phyloP scores from a whole-genome alignment of 148 eudicot species.

The Chenopodium formosanum region DNA sequence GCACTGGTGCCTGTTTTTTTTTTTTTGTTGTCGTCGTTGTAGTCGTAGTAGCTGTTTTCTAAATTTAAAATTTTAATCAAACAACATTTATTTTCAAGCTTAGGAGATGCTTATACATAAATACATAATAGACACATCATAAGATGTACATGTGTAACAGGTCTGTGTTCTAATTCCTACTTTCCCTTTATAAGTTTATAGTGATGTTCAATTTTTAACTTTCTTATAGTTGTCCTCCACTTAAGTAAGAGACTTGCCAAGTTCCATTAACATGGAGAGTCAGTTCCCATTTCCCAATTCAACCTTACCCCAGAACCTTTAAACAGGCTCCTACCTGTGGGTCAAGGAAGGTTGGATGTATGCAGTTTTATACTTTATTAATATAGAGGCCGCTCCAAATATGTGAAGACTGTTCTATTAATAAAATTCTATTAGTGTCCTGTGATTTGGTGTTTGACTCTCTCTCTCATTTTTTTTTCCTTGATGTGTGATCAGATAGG shows the following conservation, averaged over 20 bases:
- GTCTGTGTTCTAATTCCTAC: neutral
- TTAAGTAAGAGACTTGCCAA: neutral
- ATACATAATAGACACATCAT: neutral
- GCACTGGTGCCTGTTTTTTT: conserved; percentile 14
- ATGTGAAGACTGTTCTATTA: neutral
- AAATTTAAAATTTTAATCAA: too few species aligned
- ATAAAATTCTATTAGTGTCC: neutral
- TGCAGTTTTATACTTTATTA: neutral
- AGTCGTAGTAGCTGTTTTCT: too few species aligned
- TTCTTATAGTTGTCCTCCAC: neutral
- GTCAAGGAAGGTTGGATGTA: neutral
- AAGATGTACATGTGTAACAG: neutral
- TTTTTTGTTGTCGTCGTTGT: too few species aligned
- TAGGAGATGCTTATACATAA: neutral
- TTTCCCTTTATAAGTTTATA: neutral
- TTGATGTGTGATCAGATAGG: neutral
- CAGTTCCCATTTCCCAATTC: neutral
- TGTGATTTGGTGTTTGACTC: neutral
- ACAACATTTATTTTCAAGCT: neutral
- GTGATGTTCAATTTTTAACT: neutral
- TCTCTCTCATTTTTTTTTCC: neutral
- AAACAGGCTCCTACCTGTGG: neutral
- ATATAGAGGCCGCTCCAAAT: neutral
- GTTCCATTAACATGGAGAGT: neutral
- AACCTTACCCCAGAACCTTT: neutral